These are phyloP conservation scores for Leccinum griseonigrum DNA, from an alignment of 1,284 basidiomycete genomes.

Conservation along the genomic window DNA sequence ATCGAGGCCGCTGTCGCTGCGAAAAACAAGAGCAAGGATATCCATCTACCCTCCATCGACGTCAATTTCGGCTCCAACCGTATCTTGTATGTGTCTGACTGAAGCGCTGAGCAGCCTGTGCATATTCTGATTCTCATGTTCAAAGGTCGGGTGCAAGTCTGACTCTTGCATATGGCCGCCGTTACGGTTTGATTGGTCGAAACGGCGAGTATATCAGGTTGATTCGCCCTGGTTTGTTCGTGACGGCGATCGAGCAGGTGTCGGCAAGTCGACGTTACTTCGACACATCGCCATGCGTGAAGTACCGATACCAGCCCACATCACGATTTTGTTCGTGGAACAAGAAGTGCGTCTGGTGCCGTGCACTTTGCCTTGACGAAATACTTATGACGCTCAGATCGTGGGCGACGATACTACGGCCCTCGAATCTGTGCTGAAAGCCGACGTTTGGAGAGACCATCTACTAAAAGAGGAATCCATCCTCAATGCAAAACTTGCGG, in stretches of 20 bases:
- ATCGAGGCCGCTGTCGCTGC: constrained; percentile 76
- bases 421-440: constrained; percentile 92
- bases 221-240: background rate
- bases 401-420: constrained; percentile 92
- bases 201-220: constrained; percentile 49
- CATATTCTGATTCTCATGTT: constrained; percentile 4
- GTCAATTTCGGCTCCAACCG: constrained; percentile 93
- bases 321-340: constrained; percentile 97
- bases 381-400: constrained; percentile 46
- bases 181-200: constrained; percentile 84
- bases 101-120: constrained; percentile 10
- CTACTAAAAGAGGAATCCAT: constrained; percentile 78
- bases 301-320: constrained; percentile 89
- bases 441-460: constrained; percentile 95
- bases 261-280: constrained; percentile 97
- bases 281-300: constrained; percentile 96
- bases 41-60: constrained; percentile 94
- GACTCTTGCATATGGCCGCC: constrained; percentile 85
- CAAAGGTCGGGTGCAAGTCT: constrained; percentile 77
- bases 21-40: constrained; percentile 96
- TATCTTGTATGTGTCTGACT: constrained; percentile 65
- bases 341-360: constrained; percentile 71
- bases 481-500: constrained; percentile 70
- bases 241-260: constrained; percentile 48
- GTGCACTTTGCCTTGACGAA: constrained; percentile 1